Base-by-base conservation (phyloP, 805 yeast genomes). In the Naumovozyma dairenensis region DNA sequence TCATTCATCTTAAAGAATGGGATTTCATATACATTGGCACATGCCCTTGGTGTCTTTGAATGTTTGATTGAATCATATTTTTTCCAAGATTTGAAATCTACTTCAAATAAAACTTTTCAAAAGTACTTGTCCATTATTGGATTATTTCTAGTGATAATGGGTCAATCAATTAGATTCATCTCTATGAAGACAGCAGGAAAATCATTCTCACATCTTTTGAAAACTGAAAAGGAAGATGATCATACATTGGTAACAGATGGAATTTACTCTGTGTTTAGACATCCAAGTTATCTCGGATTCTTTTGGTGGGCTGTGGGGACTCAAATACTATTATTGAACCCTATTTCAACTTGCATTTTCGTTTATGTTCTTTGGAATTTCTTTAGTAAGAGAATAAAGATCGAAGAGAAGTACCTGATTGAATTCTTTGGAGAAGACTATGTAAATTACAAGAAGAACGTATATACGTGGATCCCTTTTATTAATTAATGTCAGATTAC, bases 241-340 rank as follows among this genome's bases (percentile, higher is more conserved):
- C 98, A 92, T 53, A 58, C 44, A 7, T 63, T 92, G 28, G 78
- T 92, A 9, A 83, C 84, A 0, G 44, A 57, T 8, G 97, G 96
- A 0, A 61, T 89, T 3, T 92, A 89, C 55, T 37, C 65, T 1
- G 42, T 58, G 17, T 59, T 72, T 12, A 67, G 98, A 40, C 98
- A 92, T 55, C 98, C 98, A 5, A 78, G 93, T 31, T 92, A 92
- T 57, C 69, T 76, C 26, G 98, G 96, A 0, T 92, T 81, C 55
- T 87, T 76, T 51, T 76, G 85, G 73, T 92, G 97, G 96, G 89
- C 93, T 10, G 44, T 87, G 3, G 96, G 96, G 0, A 67, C 85
- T 1, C 94, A 89, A 53, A 16, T 92, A 29, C 43, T 79, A 39
- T 57, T 89, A 37, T 58, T 74, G 29, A 92, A 86, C 57, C 75